Conservation (phyloP, 2,329 filamentous ascomycete species). For the Xylaria sp. region DNA sequence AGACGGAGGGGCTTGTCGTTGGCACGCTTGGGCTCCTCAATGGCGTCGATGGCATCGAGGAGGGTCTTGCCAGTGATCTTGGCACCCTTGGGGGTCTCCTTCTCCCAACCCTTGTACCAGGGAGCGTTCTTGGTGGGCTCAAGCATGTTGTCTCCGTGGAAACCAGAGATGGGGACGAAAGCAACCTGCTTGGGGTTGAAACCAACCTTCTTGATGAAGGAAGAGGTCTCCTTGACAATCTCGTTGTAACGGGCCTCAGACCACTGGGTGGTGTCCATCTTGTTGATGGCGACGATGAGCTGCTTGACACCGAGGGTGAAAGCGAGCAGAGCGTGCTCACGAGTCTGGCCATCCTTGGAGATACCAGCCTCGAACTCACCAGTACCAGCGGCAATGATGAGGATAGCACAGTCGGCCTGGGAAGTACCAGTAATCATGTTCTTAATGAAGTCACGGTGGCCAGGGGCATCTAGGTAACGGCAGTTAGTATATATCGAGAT, state of each 20-base stretch:
- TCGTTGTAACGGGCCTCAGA: constrained; percentile 95
- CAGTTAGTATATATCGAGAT: constrained; percentile 20
- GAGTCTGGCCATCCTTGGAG: constrained; percentile 99
- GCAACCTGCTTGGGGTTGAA: constrained; percentile 99
- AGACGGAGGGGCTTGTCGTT: constrained; percentile 99
- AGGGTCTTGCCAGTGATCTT: constrained; percentile 96
- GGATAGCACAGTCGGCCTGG: constrained; percentile 99
- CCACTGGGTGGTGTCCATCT: constrained; percentile 99
- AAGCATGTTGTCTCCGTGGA: constrained; percentile 99
- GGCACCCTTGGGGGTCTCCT: constrained; percentile 81
- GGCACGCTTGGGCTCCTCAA: constrained; percentile 91
- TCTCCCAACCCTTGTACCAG: constrained; percentile 99
- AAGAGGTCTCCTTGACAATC: constrained; percentile 99
- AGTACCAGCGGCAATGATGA: constrained; percentile 99
- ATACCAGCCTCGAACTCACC: constrained; percentile 99
- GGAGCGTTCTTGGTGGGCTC: constrained; percentile 88
- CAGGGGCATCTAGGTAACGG: constrained; percentile 79
- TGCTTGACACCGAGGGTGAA: constrained; percentile 99
- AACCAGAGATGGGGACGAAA: constrained; percentile 99
- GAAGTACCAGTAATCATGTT: constrained; percentile 99
- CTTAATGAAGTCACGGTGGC: constrained; percentile 99
- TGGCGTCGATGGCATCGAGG: constrained; percentile 97
- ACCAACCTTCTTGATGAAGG: constrained; percentile 99
- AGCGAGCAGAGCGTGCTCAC: constrained; percentile 99
- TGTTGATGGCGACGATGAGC: constrained; percentile 99